Evolutionary conservation across 177 flowering plant genomes (phyloP), one percentile per base, ranked within the genome.

Genomic region (Telopea speciosissima): DNA sequence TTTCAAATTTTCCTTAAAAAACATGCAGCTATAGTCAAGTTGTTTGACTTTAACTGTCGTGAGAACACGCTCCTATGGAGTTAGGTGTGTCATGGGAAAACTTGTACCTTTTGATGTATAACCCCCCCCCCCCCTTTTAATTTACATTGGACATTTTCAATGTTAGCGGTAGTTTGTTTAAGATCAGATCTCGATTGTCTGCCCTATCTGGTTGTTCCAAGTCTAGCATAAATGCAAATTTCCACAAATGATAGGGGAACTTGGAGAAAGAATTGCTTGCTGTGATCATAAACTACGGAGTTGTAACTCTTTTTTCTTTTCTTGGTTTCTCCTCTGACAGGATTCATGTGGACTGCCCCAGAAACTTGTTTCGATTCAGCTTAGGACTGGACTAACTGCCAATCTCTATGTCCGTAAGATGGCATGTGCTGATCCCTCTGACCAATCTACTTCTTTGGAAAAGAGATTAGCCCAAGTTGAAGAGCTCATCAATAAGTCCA

Each of bases 311-410:
- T n/a, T n/a, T 44, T 44, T 44, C 54, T 49, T 17, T 21, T 31
- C 24, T 26, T 54, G 40, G 21, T 72, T 56, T 73, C 19, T 66
- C 68, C 33, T n/a, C n/a, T 80, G 70, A 65, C 70, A 93, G 98
- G 98, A 91, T 59, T 74, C 86, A 16, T 66, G 13, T 63, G 97
- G 98, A 31, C 79, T 77, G 52, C 85, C 83, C 3, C 97, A 92
- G 75, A 94, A 94, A 76, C 74, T 77, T 1, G 75, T 88, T 40
- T 69, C 72, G 22, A 68, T 87, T 68, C 62, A 83, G 66, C 80
- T 79, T 28, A 76, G 73, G 58, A 67, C 80, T 19, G 93, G 91
- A 44, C 13, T 4, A 45, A 45, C 74, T 60, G 78, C 66, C 22
- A 72, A 66, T 42, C 14, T 90, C 8, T 82, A 62, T 75, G 86